Evolutionary conservation across 768 basidiomycete species (phyloP).

Genomic region (Hypsizygus marmoreus): DNA sequence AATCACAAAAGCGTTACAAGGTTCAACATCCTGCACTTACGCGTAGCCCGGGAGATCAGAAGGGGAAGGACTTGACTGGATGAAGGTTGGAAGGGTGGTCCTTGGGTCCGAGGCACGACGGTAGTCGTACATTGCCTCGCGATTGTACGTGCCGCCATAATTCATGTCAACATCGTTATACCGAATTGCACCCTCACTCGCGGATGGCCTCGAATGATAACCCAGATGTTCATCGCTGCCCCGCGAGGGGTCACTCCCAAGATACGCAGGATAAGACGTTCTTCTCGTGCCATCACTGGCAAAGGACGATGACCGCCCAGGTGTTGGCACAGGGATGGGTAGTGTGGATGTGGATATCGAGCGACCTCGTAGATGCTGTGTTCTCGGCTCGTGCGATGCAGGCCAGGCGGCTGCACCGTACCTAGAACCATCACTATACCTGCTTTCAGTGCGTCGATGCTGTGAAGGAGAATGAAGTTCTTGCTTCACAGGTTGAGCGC

Average conservation of each 20-base stretch:
- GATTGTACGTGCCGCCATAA: background rate
- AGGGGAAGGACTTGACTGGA: too few relatives aligned
- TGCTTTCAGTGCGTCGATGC: too few relatives aligned
- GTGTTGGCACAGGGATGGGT: background rate
- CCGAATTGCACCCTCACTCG: background rate
- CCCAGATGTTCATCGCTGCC: too few relatives aligned
- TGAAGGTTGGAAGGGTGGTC: background rate
- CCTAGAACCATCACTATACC: too few relatives aligned
- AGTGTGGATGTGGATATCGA: background rate
- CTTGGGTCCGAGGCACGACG: background rate
- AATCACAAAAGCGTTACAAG: too few relatives aligned
- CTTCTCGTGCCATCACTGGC: constrained; percentile 17
- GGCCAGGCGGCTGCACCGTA: too few relatives aligned
- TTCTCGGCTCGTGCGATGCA: background rate
- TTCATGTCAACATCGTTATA: constrained; percentile 12
- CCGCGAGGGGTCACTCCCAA: background rate
- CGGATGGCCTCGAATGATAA: background rate
- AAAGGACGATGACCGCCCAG: background rate
- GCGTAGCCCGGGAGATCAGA: too few relatives aligned
- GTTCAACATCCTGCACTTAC: too few relatives aligned
- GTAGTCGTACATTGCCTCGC: background rate
- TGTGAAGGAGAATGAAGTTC: too few relatives aligned
- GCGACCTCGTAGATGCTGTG: background rate
- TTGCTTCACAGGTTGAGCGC: too few relatives aligned
- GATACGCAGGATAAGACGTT: constrained; percentile 13